Conservation (phyloP, 1,139 yeast genomes). For the Sugiyamaella japonica region DNA sequence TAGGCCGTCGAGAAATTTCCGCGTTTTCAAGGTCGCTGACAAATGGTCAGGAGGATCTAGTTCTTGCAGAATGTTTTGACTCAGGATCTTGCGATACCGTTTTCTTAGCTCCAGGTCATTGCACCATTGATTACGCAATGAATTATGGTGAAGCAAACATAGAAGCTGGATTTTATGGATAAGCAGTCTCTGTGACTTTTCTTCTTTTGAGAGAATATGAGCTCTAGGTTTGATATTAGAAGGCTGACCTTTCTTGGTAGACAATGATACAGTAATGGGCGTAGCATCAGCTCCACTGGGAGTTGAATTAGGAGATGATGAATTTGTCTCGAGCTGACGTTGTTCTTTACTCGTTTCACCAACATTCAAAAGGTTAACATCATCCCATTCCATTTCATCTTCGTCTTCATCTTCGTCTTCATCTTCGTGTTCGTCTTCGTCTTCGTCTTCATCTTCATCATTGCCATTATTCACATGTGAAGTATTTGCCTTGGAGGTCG, state of each 20-base stretch:
- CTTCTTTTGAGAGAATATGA: constrained; percentile 42
- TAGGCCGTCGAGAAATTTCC: constrained; percentile 74
- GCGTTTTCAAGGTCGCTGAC: constrained; percentile 51
- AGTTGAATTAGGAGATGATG: constrained; percentile 18
- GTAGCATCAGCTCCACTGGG: not conserved
- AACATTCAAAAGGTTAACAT: constrained; percentile 29
- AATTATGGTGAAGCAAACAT: constrained; percentile 64
- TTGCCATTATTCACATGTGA: constrained; percentile 21
- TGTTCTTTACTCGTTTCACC: constrained; percentile 20
- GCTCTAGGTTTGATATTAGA: constrained; percentile 11
- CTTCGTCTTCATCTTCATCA: constrained; percentile 35
- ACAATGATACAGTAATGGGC: constrained; percentile 5
- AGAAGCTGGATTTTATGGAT: constrained; percentile 64
- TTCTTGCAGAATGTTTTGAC: constrained; percentile 48
- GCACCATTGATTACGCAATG: constrained; percentile 72
- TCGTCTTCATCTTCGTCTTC: constrained; percentile 35
- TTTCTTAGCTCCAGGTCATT: constrained; percentile 48
- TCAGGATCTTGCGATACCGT: constrained; percentile 45
- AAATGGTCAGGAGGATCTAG: constrained; percentile 50
- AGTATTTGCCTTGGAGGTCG: constrained; percentile 5
- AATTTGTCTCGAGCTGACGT: constrained; percentile 41
- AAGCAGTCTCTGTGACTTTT: constrained; percentile 50
- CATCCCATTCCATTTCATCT: constrained; percentile 45
- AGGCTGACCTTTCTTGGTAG: not conserved
- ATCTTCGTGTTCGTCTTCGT: constrained; percentile 26